Percentiles rank a stretch among this genome's conserved stretches.
These are phyloP conservation scores for Haplosporangium sp. DNA, from an alignment of 371 early-diverging fungal species.

Conservation along the genomic window DNA sequence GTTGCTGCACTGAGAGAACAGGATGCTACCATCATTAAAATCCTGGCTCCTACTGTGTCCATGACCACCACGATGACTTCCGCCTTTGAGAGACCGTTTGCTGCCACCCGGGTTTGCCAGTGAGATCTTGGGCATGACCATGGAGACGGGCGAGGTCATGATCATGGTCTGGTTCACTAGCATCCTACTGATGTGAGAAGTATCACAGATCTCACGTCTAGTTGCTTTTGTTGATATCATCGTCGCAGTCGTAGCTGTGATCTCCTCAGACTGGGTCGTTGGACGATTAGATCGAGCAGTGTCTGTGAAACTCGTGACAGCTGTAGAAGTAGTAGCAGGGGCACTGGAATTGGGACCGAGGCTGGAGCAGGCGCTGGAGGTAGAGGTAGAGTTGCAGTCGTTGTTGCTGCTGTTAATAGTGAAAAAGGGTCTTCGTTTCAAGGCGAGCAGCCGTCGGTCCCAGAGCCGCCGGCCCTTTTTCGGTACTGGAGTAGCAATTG, in stretches of 20 bases:
- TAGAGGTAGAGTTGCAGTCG: neutral
- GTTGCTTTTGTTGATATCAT: no score
- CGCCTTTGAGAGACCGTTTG: neutral
- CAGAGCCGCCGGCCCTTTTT: conserved; percentile 9
- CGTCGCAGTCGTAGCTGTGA: no score
- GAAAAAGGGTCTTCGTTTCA: neutral
- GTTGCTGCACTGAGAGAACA: no score
- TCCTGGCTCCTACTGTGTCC: conserved; percentile 12
- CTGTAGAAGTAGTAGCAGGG: no score
- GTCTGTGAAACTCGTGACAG: no score
- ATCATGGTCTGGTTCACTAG: no score
- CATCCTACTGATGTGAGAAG: no score
- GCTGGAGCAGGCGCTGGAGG: neutral
- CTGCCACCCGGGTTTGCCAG: neutral
- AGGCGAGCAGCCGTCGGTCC: neutral
- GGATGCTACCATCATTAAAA: neutral
- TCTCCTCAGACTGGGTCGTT: no score
- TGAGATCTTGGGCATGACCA: neutral
- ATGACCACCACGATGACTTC: neutral
- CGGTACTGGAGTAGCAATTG: neutral
- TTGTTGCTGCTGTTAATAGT: no score
- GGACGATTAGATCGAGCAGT: no score
- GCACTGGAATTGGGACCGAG: neutral
- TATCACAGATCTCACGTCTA: no score
- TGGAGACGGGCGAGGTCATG: no score